Conservation (phyloP, 1,284 basidiomycete species). For the Entoloma clypeatum region DNA sequence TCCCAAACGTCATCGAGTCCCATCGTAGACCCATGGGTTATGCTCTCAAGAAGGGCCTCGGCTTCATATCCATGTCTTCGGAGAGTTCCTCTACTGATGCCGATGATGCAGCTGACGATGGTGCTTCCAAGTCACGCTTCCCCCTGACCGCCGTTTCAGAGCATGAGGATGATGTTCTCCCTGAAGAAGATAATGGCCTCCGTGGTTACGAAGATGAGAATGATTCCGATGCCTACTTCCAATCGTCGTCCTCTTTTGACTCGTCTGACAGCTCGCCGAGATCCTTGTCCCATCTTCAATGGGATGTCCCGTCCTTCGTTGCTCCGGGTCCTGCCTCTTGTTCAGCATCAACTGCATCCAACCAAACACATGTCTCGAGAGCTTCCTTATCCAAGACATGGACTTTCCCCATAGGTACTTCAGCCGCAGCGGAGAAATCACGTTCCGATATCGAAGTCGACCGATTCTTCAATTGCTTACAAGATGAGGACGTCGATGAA, state of each 20-base stretch:
- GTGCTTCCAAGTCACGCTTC: conserved; percentile 32
- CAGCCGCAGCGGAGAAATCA: conserved; percentile 20
- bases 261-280: conserved; percentile 48
- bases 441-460: conserved; percentile 44
- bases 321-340: conserved; percentile 23
- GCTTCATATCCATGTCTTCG: conserved; percentile 63
- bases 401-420: conserved; percentile 58
- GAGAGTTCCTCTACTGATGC: conserved; percentile 60
- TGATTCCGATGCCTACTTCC: conserved; percentile 50
- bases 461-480: conserved; percentile 71
- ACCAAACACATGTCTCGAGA: conserved; percentile 28
- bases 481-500: conserved; percentile 45
- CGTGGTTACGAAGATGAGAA: conserved; percentile 69
- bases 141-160: conserved; percentile 56
- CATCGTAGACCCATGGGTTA: conserved; percentile 21
- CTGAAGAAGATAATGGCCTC: conserved; percentile 53
- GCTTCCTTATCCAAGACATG: conserved; percentile 61
- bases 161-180: conserved; percentile 34
- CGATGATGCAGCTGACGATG: conserved; percentile 52
- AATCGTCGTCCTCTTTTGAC: conserved; percentile 55
- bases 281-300: conserved; percentile 31
- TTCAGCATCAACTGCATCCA: conserved; percentile 28
- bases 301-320: conserved; percentile 21
- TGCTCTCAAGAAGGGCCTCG: conserved; percentile 38
- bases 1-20: conserved; percentile 34